Percentiles rank a stretch among this genome's conserved stretches.
These are phyloP conservation scores for Rosa hybrid DNA, from an alignment of 331 rosid genomes.

Conservation along the genomic window DNA sequence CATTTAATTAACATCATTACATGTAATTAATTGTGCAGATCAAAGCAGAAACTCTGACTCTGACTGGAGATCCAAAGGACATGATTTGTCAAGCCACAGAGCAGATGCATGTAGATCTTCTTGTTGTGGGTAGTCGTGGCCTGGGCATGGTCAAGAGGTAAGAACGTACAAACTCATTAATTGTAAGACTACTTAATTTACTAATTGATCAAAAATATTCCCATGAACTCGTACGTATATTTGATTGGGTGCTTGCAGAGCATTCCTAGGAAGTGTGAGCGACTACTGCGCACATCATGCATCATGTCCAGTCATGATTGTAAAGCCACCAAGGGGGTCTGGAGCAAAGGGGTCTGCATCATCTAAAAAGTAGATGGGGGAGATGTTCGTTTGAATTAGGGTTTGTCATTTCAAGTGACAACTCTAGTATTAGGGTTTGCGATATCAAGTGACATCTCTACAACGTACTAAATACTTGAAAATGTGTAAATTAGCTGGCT, in stretches of 20 bases:
- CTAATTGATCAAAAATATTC: too few relatives aligned
- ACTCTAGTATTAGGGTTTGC: not conserved
- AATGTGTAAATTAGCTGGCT: not conserved
- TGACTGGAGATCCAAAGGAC: constrained; percentile 63
- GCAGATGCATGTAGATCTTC: constrained; percentile 52
- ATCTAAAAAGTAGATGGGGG: not conserved
- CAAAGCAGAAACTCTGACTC: constrained; percentile 44
- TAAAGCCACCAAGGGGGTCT: constrained; percentile 57
- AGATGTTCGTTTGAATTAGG: not conserved
- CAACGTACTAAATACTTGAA: not conserved
- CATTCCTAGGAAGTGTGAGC: constrained; percentile 83
- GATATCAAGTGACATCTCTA: not conserved
- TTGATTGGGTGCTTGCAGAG: constrained; percentile 41
- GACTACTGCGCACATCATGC: constrained; percentile 79
- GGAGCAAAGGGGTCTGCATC: not conserved
- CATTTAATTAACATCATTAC: not conserved
- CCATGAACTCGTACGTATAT: not conserved
- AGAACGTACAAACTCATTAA: not conserved
- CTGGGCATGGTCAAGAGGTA: constrained; percentile 55
- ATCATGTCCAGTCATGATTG: constrained; percentile 55
- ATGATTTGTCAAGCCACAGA: constrained; percentile 57
- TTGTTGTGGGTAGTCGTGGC: constrained; percentile 70
- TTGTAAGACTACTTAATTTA: not conserved
- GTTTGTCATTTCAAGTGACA: not conserved
- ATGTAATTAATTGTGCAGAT: constrained; percentile 27